A percentile compares a stretch with the other conserved stretches of the same genome.
These are phyloP conservation scores for Corymbia citriodora DNA, from an alignment of 441 rosid species.

Conservation along the genomic window DNA sequence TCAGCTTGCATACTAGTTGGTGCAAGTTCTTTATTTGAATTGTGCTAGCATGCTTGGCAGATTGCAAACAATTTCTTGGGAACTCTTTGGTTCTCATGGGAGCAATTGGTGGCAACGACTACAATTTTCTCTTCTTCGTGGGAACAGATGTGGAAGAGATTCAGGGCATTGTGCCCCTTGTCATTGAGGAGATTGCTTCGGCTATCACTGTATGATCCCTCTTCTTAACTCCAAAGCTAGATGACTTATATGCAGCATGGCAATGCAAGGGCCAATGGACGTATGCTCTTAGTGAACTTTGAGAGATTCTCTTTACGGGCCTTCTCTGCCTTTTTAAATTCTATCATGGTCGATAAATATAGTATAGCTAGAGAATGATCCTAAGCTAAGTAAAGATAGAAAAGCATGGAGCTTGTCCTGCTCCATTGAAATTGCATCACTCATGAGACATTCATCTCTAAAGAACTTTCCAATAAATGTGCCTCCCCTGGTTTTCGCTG, in stretches of 20 bases:
- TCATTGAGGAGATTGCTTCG: slow-evolving; percentile 24
- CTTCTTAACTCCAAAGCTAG: neutral
- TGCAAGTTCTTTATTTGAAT: no score
- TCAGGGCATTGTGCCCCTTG: slow-evolving; percentile 25
- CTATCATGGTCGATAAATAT: neutral
- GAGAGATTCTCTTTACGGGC: neutral
- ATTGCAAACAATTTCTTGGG: slow-evolving; percentile 17
- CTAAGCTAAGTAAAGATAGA: neutral
- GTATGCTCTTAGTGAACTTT: no score
- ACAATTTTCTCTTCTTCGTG: slow-evolving; percentile 17
- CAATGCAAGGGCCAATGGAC: neutral
- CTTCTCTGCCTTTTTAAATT: neutral
- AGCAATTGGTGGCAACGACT: slow-evolving; percentile 57
- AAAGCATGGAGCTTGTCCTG: neutral
- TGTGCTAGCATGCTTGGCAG: slow-evolving; percentile 6
- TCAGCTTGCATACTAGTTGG: neutral
- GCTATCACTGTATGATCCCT: slow-evolving; percentile 21
- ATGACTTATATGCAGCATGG: neutral
- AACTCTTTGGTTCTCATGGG: slow-evolving; percentile 44
- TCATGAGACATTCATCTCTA: neutral
- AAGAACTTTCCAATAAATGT: neutral
- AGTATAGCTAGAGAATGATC: neutral
- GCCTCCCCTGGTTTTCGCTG: neutral
- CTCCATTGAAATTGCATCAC: neutral
- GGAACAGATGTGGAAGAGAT: slow-evolving; percentile 10